Conservation (phyloP, 192 early-diverging fungal genomes). For the Phycomyces nitens region DNA sequence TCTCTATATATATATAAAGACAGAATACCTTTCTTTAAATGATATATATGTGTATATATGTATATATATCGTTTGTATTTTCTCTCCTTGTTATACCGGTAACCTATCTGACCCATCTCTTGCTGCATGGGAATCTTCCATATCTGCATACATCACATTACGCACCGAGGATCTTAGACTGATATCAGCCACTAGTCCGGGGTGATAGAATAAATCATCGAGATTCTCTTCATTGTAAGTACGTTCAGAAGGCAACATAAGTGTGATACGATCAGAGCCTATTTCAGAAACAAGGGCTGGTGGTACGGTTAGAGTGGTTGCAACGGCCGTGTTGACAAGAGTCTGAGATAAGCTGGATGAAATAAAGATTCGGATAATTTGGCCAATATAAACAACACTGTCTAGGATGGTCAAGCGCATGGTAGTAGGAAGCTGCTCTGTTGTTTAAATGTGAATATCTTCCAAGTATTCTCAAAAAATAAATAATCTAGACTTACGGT, state of each 20-base stretch:
- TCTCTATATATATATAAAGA: no score
- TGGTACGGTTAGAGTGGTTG: constrained; percentile 6
- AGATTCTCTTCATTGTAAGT: not conserved
- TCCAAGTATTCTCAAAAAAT: constrained; percentile 1
- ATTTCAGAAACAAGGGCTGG: constrained; percentile 10
- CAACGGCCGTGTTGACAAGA: constrained; percentile 4
- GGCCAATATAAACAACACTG: constrained; percentile 22
- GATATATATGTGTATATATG: no score
- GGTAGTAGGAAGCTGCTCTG: constrained; percentile 20
- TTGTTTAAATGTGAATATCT: not conserved
- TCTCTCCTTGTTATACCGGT: constrained; percentile 9
- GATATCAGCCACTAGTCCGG: constrained; percentile 29
- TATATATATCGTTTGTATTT: no score
- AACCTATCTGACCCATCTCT: constrained; percentile 21
- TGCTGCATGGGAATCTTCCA: constrained; percentile 18
- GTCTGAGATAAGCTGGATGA: constrained; percentile 23
- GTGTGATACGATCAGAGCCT: constrained; percentile 16
- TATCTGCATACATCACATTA: constrained; percentile 31
- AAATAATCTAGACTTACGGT: constrained; percentile 19
- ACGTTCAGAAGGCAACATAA: constrained; percentile 12
- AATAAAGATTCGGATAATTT: constrained; percentile 28
- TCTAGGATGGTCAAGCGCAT: constrained; percentile 22
- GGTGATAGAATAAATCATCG: constrained; percentile 22
- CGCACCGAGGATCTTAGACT: constrained; percentile 21
- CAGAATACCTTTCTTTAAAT: no score